Evolutionary conservation across 2,329 filamentous ascomycete genomes (phyloP).

Genomic region (Fusarium napiforme): DNA sequence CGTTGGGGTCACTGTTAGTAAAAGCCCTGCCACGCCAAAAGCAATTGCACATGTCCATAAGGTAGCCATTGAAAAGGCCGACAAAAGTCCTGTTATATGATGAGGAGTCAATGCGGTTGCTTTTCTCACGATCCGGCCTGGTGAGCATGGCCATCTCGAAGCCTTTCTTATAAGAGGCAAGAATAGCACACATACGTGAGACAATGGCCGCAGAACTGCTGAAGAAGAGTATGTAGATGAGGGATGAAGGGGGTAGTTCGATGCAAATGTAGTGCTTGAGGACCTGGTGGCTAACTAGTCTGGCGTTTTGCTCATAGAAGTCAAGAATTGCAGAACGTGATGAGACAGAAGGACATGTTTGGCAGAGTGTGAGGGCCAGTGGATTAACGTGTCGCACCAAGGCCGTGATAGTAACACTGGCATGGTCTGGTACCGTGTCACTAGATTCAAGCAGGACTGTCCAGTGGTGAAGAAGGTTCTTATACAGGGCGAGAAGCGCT

Average conservation of each 20-base stretch:
- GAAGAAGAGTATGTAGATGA: conserved; percentile 79
- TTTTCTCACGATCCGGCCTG: conserved; percentile 46
- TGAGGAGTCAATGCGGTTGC: conserved; percentile 47
- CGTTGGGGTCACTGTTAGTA: conserved; percentile 70
- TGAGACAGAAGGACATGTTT: conserved; percentile 57
- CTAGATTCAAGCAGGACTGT: conserved; percentile 56
- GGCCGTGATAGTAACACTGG: conserved; percentile 53
- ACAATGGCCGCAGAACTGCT: conserved; percentile 69
- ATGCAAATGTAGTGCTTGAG: conserved; percentile 70
- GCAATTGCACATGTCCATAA: conserved; percentile 89
- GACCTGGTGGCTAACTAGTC: conserved; percentile 62
- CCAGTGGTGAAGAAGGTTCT: conserved; percentile 72
- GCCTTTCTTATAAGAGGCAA: conserved; percentile 78
- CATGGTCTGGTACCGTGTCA: conserved; percentile 49
- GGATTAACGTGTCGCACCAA: conserved; percentile 63
- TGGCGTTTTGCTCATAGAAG: conserved; percentile 74
- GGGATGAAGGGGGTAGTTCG: conserved; percentile 72
- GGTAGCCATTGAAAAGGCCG: conserved; percentile 80
- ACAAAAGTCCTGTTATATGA: conserved; percentile 70
- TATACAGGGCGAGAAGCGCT: conserved; percentile 74
- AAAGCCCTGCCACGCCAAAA: conserved; percentile 83
- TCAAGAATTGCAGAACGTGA: conserved; percentile 70
- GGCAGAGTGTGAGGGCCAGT: conserved; percentile 69
- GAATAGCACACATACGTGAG: conserved; percentile 75
- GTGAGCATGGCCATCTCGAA: conserved; percentile 73